Evolutionary conservation across 177 flowering plant genomes (phyloP).

Genomic region (Vitis hybrid): DNA sequence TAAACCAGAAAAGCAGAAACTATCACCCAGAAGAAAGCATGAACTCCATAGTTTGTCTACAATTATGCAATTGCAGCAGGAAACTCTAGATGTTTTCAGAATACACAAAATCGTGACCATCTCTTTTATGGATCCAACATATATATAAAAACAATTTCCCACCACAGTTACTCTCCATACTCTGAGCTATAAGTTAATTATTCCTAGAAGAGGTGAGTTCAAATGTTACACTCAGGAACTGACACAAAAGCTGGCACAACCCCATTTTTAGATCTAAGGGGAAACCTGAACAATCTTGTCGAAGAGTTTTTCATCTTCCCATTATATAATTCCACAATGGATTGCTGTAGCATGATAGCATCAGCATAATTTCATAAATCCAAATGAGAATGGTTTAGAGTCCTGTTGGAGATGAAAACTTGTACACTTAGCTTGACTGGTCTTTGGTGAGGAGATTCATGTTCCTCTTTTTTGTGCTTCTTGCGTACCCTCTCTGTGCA

Average conservation of each 20-base stretch:
- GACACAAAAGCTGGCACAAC: not conserved
- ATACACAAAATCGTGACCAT: too few relatives aligned
- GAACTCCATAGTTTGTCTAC: not conserved
- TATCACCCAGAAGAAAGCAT: not conserved
- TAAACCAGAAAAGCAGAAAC: constrained; percentile 1
- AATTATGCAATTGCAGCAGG: not conserved
- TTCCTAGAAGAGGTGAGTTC: too few relatives aligned
- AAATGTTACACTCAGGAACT: not conserved
- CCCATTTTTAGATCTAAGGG: constrained; percentile 3
- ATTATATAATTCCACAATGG: not conserved
- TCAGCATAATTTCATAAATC: too few relatives aligned
- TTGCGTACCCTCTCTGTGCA: too few relatives aligned
- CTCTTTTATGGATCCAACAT: too few relatives aligned
- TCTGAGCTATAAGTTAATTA: too few relatives aligned
- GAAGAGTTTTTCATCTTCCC: not conserved
- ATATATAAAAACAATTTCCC: too few relatives aligned
- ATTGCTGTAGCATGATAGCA: not conserved
- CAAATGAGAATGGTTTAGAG: too few relatives aligned
- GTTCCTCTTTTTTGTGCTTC: not conserved
- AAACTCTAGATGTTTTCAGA: not conserved
- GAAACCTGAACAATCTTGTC: not conserved
- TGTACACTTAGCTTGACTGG: too few relatives aligned
- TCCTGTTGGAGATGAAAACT: too few relatives aligned
- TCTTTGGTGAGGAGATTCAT: not conserved
- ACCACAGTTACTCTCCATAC: too few relatives aligned